phyloP scores from a whole-genome alignment of 345 rosid genomes.

The Ricinus communis region DNA sequence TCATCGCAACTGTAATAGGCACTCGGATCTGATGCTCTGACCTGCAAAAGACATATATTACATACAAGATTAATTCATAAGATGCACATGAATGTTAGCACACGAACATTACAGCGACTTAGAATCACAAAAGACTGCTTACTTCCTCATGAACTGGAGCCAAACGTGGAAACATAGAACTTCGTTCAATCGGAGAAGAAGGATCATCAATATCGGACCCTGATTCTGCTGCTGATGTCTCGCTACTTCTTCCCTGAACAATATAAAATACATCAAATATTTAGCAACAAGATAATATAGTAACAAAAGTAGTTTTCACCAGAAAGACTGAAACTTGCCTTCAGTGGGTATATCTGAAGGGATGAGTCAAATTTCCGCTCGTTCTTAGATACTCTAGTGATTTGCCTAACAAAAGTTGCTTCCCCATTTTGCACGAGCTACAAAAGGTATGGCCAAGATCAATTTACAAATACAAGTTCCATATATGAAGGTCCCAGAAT shows the following conservation, averaged over 20 bases:
- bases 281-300: constrained; percentile 4
- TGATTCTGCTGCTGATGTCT: constrained; percentile 53
- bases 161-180: constrained; percentile 44
- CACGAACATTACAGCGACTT: not conserved
- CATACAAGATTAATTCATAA: not conserved
- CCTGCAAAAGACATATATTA: constrained; percentile 40
- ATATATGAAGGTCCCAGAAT: constrained; percentile 21
- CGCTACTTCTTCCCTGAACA: constrained; percentile 55
- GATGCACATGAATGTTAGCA: not conserved
- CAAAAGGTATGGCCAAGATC: constrained; percentile 22
- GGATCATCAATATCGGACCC: constrained; percentile 63
- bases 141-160: constrained; percentile 66
- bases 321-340: constrained; percentile 38
- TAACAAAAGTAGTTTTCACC: not conserved
- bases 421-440: constrained; percentile 68
- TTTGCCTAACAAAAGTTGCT: constrained; percentile 59
- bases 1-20: constrained; percentile 75
- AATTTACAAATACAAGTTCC: constrained; percentile 18
- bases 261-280: constrained; percentile 12
- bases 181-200: constrained; percentile 42
- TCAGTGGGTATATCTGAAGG: constrained; percentile 47
- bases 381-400: constrained; percentile 51
- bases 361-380: constrained; percentile 45
- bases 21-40: constrained; percentile 48
- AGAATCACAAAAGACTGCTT: constrained; percentile 30